A percentile compares a stretch with the other conserved stretches of the same genome.
Evolutionary conservation across 169 alveolate species (phyloP).

Genomic region (Plasmodium blacklocki): DNA sequence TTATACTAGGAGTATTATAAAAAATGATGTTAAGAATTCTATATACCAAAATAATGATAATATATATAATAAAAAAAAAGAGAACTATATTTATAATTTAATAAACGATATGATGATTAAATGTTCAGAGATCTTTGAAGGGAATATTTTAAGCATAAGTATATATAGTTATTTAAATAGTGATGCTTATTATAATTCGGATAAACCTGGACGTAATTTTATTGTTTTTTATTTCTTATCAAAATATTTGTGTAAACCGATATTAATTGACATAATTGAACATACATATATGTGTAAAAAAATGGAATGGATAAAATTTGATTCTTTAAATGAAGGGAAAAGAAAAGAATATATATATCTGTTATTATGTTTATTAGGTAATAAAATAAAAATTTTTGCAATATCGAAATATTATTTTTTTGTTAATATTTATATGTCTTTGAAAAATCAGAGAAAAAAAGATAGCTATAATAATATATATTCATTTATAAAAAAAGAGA

Average conservation of each 20-base stretch:
- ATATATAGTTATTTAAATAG: slow-evolving; percentile 48
- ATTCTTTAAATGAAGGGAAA: neutral
- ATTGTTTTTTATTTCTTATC: slow-evolving; percentile 48
- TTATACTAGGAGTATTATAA: neutral
- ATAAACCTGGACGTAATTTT: slow-evolving; percentile 36
- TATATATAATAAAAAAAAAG: neutral
- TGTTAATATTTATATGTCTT: slow-evolving; percentile 3
- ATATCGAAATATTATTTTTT: slow-evolving; percentile 31
- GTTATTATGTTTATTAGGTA: slow-evolving; percentile 31
- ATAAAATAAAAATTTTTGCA: slow-evolving; percentile 26
- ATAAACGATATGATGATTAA: slow-evolving; percentile 4
- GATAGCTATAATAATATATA: neutral
- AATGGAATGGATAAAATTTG: slow-evolving; percentile 45
- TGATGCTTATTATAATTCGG: slow-evolving; percentile 9
- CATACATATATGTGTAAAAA: slow-evolving; percentile 32
- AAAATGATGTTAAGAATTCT: neutral
- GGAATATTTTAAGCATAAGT: slow-evolving; percentile 35
- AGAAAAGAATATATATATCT: slow-evolving; percentile 15
- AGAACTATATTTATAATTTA: slow-evolving; percentile 4
- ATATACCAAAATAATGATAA: neutral
- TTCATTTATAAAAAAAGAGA: neutral
- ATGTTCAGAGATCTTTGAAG: slow-evolving; percentile 23
- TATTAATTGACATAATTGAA: slow-evolving; percentile 40
- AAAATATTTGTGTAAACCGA: slow-evolving; percentile 12
- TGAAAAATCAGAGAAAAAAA: slow-evolving; percentile 8